Evolutionary conservation across 768 basidiomycete species (phyloP).

Genomic region (Rhodosporidiobolus odoratus): DNA sequence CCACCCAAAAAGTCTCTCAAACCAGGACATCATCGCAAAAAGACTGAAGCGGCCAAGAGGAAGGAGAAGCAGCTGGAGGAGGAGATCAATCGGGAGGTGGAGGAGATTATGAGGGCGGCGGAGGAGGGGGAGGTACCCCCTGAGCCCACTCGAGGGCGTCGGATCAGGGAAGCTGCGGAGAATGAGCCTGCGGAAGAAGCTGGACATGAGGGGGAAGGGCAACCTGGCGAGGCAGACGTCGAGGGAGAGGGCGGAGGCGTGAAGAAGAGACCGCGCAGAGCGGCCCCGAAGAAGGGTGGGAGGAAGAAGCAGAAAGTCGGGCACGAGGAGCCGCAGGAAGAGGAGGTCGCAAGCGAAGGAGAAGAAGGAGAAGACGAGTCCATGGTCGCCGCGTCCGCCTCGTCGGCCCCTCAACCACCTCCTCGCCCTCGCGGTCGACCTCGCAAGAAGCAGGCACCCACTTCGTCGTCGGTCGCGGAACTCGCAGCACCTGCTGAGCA

Average conservation of each 20-base stretch:
- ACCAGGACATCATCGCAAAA: background rate
- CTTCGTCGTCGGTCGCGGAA: background rate
- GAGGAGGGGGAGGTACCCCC: background rate
- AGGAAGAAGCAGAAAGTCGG: background rate
- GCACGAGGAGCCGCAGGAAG: background rate
- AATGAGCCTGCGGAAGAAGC: background rate
- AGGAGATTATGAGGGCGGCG: background rate
- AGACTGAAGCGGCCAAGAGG: background rate
- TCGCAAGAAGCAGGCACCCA: background rate
- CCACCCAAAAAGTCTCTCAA: background rate
- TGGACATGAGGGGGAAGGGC: background rate
- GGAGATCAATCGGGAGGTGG: background rate
- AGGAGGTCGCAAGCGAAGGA: background rate
- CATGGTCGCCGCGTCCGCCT: background rate
- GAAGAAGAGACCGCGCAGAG: too few species aligned
- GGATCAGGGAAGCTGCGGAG: too few species aligned
- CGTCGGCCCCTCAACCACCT: background rate
- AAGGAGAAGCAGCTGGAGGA: constrained; percentile 3
- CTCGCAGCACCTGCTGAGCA: background rate
- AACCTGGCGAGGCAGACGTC: background rate
- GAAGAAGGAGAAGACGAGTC: constrained; percentile 7
- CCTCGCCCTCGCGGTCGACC: background rate
- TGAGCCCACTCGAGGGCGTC: background rate
- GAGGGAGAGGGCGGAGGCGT: too few species aligned
- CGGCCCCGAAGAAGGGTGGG: background rate